phyloP scores from a whole-genome alignment of 2,329 filamentous ascomycete genomes.

The Cordyceps cicadae region DNA sequence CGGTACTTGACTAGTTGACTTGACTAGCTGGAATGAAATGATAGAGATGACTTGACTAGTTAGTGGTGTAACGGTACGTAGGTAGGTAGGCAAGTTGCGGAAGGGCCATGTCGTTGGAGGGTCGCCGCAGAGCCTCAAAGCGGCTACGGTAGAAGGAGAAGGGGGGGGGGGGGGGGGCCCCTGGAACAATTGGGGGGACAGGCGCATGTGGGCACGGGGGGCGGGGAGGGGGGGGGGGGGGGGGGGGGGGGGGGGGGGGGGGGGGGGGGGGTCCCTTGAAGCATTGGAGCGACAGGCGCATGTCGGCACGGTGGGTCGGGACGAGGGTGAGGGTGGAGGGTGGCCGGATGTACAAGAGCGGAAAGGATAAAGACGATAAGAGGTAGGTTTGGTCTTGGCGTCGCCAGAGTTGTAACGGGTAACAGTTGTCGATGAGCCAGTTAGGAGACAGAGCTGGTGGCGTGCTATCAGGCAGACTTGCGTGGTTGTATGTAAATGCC shows the following conservation, averaged over 20 bases:
- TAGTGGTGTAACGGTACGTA: neutral
- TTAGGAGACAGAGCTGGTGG: neutral
- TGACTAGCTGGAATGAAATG: too few species aligned
- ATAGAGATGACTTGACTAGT: neutral
- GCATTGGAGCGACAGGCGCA: neutral
- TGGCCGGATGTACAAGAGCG: neutral
- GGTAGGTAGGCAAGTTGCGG: neutral
- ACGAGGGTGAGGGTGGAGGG: slow-evolving; percentile 1
- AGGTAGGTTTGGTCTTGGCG: neutral
- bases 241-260: too few species aligned
- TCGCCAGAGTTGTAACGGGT: neutral
- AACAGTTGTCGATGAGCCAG: neutral
- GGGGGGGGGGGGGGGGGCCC: neutral
- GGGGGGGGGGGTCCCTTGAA: neutral
- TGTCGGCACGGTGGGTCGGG: neutral
- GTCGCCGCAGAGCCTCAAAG: neutral
- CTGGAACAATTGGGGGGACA: neutral
- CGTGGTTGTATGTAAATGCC: neutral
- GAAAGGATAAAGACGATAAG: neutral
- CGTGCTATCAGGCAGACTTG: neutral
- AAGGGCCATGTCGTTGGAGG: neutral
- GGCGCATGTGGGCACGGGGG: neutral
- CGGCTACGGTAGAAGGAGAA: neutral
- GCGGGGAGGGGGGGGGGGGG: neutral
- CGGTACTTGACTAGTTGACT: neutral